A percentile compares a stretch with the other conserved stretches of the same genome.
phyloP scores from a whole-genome alignment of 345 rosid genomes.

The Lepidium didymum region DNA sequence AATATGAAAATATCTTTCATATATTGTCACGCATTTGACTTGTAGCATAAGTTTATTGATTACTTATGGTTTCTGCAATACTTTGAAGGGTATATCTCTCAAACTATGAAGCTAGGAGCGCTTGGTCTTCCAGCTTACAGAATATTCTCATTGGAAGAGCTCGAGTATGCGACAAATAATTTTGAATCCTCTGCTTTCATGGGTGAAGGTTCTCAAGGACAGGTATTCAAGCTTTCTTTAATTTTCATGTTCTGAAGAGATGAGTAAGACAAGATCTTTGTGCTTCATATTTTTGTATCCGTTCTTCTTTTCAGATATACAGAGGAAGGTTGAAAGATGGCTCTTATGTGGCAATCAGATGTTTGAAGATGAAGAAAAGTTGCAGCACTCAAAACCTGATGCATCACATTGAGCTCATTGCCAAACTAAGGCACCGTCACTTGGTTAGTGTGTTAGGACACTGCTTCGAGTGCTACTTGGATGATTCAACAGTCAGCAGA shows the following conservation, averaged over 20 bases:
- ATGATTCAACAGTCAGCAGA: conserved; percentile 93
- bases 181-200: conserved; percentile 84
- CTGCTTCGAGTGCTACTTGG: conserved; percentile 88
- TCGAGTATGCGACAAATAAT: conserved; percentile 76
- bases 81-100: conserved; percentile 74
- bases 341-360: conserved; percentile 66
- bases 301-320: conserved; percentile 54
- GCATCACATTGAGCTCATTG: conserved; percentile 80
- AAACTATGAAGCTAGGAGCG: conserved; percentile 80
- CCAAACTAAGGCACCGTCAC: conserved; percentile 81
- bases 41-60: neutral
- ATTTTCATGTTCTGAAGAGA: neutral
- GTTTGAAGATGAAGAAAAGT: conserved; percentile 77
- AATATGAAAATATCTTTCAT: neutral
- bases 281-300: neutral
- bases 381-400: conserved; percentile 65
- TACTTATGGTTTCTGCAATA: conserved; percentile 7
- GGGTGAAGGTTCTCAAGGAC: conserved; percentile 94
- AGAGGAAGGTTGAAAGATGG: conserved; percentile 78
- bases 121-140: conserved; percentile 86
- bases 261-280: neutral
- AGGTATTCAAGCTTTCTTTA: conserved; percentile 35
- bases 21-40: neutral
- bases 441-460: conserved; percentile 89
- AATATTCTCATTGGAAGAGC: conserved; percentile 78